Base-by-base conservation (phyloP, 331 rosid species). In the Quercus phellos region DNA sequence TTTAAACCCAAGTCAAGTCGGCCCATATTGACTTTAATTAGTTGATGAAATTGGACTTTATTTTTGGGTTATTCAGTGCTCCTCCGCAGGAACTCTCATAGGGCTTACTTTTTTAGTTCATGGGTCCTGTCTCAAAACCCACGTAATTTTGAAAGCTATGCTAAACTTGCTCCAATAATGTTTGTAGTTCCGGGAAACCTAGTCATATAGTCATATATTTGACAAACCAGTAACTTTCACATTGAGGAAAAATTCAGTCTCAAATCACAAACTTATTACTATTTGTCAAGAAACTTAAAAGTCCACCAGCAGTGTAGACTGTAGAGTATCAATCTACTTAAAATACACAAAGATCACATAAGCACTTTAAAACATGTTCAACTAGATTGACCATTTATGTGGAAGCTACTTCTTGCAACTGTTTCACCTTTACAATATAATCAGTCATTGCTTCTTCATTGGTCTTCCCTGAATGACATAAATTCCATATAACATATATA, bases 391-490 rank as follows among this genome's bases (percentile, higher is more conserved):
- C 9, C 60, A n/a, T 55, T n/a, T n/a, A 55, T 55, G 60, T n/a
- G 60, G 75, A 58, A 74, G 70, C 54, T 46, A 43, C 55, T 50
- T 19, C 54, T 53, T 70, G 76, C 19, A 78, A 38, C 54, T 78
- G 77, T 63, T 78, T 78, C 82, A 78, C 82, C 73, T 72, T 78
- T 6, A 34, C 68, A 4, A 72, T 72, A 67, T 78, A 61, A 72
- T 78, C 77, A 72, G 72, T 19, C 71, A 60, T 63, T 61, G 82
- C 82, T 79, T 79, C 77, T 61, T 79, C 68, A 5, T 50, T 74
- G 55, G 6, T 72, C 77, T 78, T 72, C 18, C 58, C 77, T 78
- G 77, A 60, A 19, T 27, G 14, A 13, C 38, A 77, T 70, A 35
- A 53, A 68, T 18, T 8, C 13, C 60, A 55, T 11, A 18, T 8